Base-by-base conservation (phyloP, 2,329 filamentous ascomycete genomes). In the Colletotrichum incanum region DNA sequence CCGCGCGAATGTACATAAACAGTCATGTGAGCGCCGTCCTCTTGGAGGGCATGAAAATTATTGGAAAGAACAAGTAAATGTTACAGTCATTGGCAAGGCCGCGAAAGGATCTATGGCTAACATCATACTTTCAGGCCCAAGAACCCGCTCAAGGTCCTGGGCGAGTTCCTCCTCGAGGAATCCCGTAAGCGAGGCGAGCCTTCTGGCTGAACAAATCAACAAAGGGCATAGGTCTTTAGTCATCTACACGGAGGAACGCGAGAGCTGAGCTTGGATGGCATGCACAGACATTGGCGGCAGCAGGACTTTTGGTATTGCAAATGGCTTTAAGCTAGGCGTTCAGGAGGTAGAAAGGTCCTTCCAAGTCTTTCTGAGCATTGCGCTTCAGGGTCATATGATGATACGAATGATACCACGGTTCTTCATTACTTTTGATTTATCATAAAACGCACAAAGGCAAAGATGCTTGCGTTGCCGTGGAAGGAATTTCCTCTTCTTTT, bases 31-130 rank as follows among this genome's bases (percentile, higher is more conserved):
- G 92, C 0, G 89, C 89, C 0, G 87, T 89, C 34, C 78, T 95
- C 70, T 82, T 94, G 49, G 92, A 94, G 77, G 93, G 92, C 31
- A 93, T 95, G 91, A 94, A 94, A 83, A 81, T 87, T 66, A 79
- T 95, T 72, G 92, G 91, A 5, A 91, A 89, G 75, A 91, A 94
- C 52, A 89, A 92, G 93, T 94, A 82, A 78, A 92, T 41, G 26
- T 9, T 3, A 7, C 34, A 16, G 61, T 74, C 16, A 75, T 61
- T 4, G 18, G 23, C 26, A 28, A 18, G 20, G 31, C 54, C 37
- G 39, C 5, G 26, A 14, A 26, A 55, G 16, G 20, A 14, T 18
- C 1, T 11, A 28, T 2, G 11, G 67, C 72, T 74, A n/a, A 72
- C 61, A 34, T n/a, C 26, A 8, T 23, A 20, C 8, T 16, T 47